Evolutionary conservation across 1,284 basidiomycete species (phyloP), one percentile per base, ranked within the genome.

Genomic region (Ceratobasidium sp.): DNA sequence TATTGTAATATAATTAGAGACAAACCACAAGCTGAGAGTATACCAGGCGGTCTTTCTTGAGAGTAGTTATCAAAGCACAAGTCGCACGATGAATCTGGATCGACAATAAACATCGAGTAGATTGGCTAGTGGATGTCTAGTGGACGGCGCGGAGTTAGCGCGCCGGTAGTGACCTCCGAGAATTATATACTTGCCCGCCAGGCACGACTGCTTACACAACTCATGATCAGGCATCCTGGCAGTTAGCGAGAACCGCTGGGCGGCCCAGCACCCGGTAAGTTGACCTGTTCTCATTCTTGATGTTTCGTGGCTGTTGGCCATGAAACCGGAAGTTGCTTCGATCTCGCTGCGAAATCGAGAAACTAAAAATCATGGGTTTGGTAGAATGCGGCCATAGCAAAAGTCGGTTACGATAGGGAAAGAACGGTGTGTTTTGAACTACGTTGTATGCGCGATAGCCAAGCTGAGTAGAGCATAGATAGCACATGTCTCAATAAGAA

Each of bases 1-100:
- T 7, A 33, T 4, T 13, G 49, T 4, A 15, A 55, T 10, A 26
- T 26, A 49, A 26, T n/a, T n/a, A n/a, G 15, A 7, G 7, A 55
- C 67, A 39, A 39, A 69, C 67, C 67, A 23, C 67, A 69, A 20
- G 39, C 61, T 9, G 67, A 69, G 33, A 69, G 46, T 26, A 68
- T 51, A 23, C 51, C 49, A 2, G 67, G 67, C 18, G 67, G 28
- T 5, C 46, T 49, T 6, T 33, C 49, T 26, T 53, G 49, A 10
- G 67, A 69, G 28, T 69, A 69, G 28, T 28, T 15, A 9, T 69
- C 67, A 39, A 39, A 5, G 39, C 67, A 69, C 20, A 69, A 33
- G 26, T 69, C 67, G n/a, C 67, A 69, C 5, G 49, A 69, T 10
- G 67, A 69, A 10, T 23, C 49, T 53, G 67, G 1, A 51, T 69